Conservation (phyloP, 805 yeast genomes). For the Candida awuae region DNA sequence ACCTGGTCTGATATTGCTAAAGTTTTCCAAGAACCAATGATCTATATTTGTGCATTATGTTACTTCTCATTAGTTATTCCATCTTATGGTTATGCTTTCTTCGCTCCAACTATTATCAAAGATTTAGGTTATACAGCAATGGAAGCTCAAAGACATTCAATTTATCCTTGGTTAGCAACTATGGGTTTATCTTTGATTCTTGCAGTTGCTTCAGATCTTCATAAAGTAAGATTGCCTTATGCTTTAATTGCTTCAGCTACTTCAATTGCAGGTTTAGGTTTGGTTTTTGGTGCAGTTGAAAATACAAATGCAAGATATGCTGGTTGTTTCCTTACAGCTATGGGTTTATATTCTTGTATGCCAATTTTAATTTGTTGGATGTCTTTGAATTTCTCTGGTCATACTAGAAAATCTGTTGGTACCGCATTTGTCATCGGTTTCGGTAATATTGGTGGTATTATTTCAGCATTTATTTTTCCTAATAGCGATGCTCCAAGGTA, state of each 20-base stretch:
- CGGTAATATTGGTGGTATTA: conserved; percentile 69
- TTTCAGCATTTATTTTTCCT: conserved; percentile 51
- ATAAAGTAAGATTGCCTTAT: conserved; percentile 39
- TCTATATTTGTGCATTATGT: conserved; percentile 49
- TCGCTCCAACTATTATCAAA: conserved; percentile 58
- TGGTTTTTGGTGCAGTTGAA: conserved; percentile 40
- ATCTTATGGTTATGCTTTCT: conserved; percentile 66
- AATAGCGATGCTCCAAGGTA: conserved; percentile 50
- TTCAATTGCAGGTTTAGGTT: conserved; percentile 47
- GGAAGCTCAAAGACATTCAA: conserved; percentile 70
- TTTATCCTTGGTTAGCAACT: conserved; percentile 78
- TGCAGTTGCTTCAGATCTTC: conserved; percentile 54
- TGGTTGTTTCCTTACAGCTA: conserved; percentile 54
- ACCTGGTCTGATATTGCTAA: conserved; percentile 36
- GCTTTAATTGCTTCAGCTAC: conserved; percentile 27
- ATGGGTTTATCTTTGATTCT: conserved; percentile 55
- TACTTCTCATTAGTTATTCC: conserved; percentile 64
- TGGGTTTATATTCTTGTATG: conserved; percentile 58
- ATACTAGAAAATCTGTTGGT: conserved; percentile 45
- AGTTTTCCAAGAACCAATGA: conserved; percentile 53
- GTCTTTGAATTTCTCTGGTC: conserved; percentile 56
- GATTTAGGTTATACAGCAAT: conserved; percentile 60
- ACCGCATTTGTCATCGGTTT: conserved; percentile 55
- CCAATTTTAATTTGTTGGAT: conserved; percentile 64
- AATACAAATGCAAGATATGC: conserved; percentile 44